Percentiles rank a stretch among this genome's conserved stretches.
phyloP scores from a whole-genome alignment of 768 basidiomycete genomes.

The Tephrocybe sp. region DNA sequence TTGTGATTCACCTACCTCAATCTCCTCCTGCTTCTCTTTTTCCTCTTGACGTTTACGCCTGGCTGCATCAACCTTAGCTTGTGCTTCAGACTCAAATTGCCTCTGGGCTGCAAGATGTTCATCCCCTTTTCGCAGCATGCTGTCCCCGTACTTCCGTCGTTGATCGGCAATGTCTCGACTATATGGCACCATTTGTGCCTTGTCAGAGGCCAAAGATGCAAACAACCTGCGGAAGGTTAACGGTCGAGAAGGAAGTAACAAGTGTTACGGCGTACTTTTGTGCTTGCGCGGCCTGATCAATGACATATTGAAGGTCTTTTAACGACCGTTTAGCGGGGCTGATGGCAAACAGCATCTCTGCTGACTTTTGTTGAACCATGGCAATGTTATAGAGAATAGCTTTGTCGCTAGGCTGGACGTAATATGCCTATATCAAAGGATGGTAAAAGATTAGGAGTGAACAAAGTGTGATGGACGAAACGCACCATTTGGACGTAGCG shows the following conservation, averaged over 20 bases:
- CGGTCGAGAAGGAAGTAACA: neutral
- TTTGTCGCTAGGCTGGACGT: constrained; percentile 84
- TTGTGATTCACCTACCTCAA: constrained; percentile 50
- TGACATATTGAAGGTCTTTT: constrained; percentile 73
- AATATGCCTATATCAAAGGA: constrained; percentile 61
- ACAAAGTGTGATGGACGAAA: neutral
- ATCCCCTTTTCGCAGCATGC: constrained; percentile 76
- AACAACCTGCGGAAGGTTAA: constrained; percentile 57
- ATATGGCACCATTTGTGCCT: constrained; percentile 71
- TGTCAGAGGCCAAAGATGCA: constrained; percentile 75
- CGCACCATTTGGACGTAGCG: constrained; percentile 77
- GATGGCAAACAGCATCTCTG: constrained; percentile 81
- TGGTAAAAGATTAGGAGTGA: constrained; percentile 3
- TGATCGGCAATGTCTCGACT: constrained; percentile 85
- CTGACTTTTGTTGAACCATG: constrained; percentile 96
- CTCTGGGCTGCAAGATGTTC: constrained; percentile 75
- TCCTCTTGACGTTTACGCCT: constrained; percentile 80
- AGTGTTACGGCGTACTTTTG: constrained; percentile 59
- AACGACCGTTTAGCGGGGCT: constrained; percentile 74
- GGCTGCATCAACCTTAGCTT: constrained; percentile 74
- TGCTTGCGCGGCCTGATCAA: constrained; percentile 80
- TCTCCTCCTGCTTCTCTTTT: constrained; percentile 56
- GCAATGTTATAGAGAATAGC: constrained; percentile 93
- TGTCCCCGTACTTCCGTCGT: constrained; percentile 85
- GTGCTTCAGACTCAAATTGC: constrained; percentile 66